Evolutionary conservation across 2,329 filamentous ascomycete species (phyloP).

Genomic region (Venturia asperata): DNA sequence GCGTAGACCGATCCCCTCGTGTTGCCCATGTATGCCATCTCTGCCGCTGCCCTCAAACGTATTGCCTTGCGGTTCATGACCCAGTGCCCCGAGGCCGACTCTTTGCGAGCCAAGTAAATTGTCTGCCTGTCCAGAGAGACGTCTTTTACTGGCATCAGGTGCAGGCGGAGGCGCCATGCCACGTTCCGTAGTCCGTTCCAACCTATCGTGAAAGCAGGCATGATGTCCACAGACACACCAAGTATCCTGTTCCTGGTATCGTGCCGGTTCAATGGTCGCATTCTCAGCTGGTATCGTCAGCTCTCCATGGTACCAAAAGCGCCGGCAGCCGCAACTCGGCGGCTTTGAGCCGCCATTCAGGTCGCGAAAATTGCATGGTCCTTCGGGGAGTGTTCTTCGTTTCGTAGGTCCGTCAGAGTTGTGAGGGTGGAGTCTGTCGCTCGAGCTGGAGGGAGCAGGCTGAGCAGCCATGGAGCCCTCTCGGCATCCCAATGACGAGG

Average conservation of each 20-base stretch:
- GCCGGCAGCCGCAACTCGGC: conserved; percentile 45
- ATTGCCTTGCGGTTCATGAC: neutral
- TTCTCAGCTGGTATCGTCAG: neutral
- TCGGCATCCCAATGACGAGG: conserved; percentile 6
- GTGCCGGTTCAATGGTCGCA: neutral
- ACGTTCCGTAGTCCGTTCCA: neutral
- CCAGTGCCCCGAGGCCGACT: neutral
- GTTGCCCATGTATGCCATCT: neutral
- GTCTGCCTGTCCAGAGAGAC: neutral
- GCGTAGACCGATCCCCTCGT: neutral
- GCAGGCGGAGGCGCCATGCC: neutral
- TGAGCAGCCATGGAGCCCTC: conserved; percentile 12
- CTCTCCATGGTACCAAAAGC: conserved; percentile 41
- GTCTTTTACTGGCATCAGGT: conserved; percentile 9
- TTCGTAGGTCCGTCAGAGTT: neutral
- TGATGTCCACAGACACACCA: conserved; percentile 50
- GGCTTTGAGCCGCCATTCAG: conserved; percentile 37
- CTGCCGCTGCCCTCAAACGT: neutral
- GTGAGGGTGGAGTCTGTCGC: neutral
- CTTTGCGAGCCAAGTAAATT: neutral
- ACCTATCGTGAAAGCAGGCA: conserved; percentile 46
- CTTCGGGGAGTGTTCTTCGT: conserved; percentile 36
- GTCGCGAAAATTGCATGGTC: conserved; percentile 48
- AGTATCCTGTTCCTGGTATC: neutral
- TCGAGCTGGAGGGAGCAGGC: neutral